Base-by-base conservation (phyloP, 2,329 filamentous ascomycete species). In the Monosporascus sp. region DNA sequence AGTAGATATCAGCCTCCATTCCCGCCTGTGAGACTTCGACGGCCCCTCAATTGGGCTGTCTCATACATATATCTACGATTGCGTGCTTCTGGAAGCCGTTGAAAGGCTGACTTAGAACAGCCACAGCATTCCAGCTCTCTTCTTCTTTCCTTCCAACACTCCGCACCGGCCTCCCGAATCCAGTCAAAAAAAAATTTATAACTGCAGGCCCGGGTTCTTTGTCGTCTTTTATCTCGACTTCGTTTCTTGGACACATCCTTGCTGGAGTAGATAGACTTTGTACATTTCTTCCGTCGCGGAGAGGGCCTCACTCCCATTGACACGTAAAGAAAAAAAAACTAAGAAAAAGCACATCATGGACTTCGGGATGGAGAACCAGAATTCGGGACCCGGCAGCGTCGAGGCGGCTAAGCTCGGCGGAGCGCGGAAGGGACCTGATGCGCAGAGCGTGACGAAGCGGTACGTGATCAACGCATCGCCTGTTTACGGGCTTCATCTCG, bases 371-470 rank as follows among this genome's bases (percentile, higher is more conserved):
- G 81, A 83, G 62, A 81, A 74, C 51, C 87, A 90, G 70, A 89
- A 87, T 72, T 76, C 85, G 51, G 81, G 81, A 24, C 83, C 84
- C 31, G 83, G 84, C 62, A 79, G 76, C 61, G 73, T 79, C 53
- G 79, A 84, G 65, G 78, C 82, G 53, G 76, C 80, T 54, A 88
- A 89, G 74, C 75, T 87, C 53, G 74, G 76, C 57, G 74, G 75
- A 47, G 70, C 77, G 49, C 78, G 81, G 59, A 84, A 78, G 59
- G 77, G 78, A 31, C 76, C 79, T 48, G 87, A 90, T 68, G 80
- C 83, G 38, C 85, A 88, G 66, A 89, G 85, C 70, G 88, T 90
- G 51, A 87, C 85, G 55, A 92, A 92, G 75, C 82, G 88, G 88
- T 91, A 73, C 50, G 72, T 55, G 31, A 25, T 42, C n/a, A 31